Evolutionary conservation across 768 basidiomycete species (phyloP), one percentile per base, ranked within the genome.

Genomic region (Lanmaoa rubissima): DNA sequence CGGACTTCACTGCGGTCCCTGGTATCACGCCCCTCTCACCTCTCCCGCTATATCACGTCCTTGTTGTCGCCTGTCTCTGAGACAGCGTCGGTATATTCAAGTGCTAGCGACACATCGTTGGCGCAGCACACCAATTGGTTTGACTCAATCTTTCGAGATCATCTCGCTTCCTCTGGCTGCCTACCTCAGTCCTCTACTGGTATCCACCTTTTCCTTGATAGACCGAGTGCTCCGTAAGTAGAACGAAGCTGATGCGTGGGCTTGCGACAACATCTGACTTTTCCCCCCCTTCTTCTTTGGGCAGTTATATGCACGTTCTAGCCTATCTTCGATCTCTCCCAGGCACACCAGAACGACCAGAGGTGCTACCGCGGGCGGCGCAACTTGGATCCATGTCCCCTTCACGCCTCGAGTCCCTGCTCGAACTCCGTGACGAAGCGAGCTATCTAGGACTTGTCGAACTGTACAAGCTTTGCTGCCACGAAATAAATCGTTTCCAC

Each of bases 341-440:
- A 10, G 65, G 73, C 28, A 73, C 77, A 2, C 65, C 77, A 9
- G 82, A 82, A 36, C 69, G 75, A 21, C 77, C 81, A 8, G 79
- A 83, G 39, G 59, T 69, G 8, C 79, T 92, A 6, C 90, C 90
- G 1, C 83, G 82, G 26, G 78, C 80, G 6, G 78, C 82, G 2
- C 83, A 82, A 56, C 77, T 82, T 21, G 72, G 72, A 38, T 74
- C 78, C 34, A 71, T 72, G 26, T 76, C 76, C 7, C 73, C 71
- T 17, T 65, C 77, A 2, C 82, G 82, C 11, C 74, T 91, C 19
- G 90, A 91, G 51, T 75, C 74, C 1, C 79, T 93, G 24, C 78
- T 90, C 43, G 87, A 90, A 58, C 81, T 92, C 24, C 82, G 90
- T 12, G 90, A 93, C 60, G 91, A 94, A 67, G 87, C 91, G 2